Percentiles rank a stretch among this genome's conserved stretches.
Conservation (phyloP, 306 rosid genomes). For the Trifolium subterraneum region DNA sequence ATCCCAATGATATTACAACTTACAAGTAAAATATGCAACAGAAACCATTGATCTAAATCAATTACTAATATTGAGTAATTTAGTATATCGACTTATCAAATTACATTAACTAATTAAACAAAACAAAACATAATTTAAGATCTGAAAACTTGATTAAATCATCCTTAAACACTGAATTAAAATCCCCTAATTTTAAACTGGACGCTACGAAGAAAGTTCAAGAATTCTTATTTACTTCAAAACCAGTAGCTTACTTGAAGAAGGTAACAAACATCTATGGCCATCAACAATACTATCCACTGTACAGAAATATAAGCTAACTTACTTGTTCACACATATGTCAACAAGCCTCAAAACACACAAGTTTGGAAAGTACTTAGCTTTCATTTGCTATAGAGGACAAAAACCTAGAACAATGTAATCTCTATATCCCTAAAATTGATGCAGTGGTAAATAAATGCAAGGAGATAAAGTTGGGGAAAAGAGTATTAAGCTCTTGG, state of each 20-base stretch:
- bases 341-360: constrained; percentile 42
- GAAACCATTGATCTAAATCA: too few relatives aligned
- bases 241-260: constrained; percentile 21
- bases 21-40: too few relatives aligned
- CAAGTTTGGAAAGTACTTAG: constrained; percentile 41
- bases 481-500: constrained; percentile 69
- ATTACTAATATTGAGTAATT: too few relatives aligned
- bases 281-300: constrained; percentile 36
- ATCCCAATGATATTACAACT: too few relatives aligned
- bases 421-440: constrained; percentile 49
- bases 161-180: too few relatives aligned
- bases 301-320: constrained; percentile 51
- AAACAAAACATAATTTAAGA: too few relatives aligned
- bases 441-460: constrained; percentile 45
- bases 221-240: constrained; percentile 9
- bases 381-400: constrained; percentile 52
- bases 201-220: neutral
- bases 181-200: neutral
- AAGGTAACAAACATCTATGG: constrained; percentile 32
- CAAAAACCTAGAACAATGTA: constrained; percentile 45
- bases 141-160: too few relatives aligned
- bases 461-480: constrained; percentile 23
- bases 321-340: constrained; percentile 39
- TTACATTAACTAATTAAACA: too few relatives aligned
- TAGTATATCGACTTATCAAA: too few relatives aligned